Base-by-base conservation (phyloP, 75 land plant genomes). In the Chamaecyparis obtusa region DNA sequence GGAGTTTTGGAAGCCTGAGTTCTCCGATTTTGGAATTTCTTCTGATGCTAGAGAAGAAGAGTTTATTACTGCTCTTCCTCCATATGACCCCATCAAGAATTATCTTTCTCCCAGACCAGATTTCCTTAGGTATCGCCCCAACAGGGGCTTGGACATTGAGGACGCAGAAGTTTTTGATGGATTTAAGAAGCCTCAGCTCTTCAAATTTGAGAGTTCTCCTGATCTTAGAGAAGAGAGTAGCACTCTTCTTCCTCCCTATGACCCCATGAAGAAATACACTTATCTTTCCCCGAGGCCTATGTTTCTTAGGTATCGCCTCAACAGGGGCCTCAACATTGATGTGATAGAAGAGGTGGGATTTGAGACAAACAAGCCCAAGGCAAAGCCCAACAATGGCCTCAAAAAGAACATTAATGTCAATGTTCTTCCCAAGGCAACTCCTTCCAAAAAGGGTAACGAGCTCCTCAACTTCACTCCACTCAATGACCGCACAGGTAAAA, bases 241-340 rank as follows among this genome's bases (percentile, higher is more conserved):
- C 21, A 89, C 87, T 37, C 87, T 85, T 83, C 84, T 89, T 60
- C 89, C 92, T 49, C 91, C 95, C 39, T 94, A 94, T 85, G 92
- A 94, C 83, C 95, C 94, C 4, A 88, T 89, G 37, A 91, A 71
- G 49, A 46, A 46, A 30, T 1, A 39, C 41, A 94, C 92, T 60
- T 94, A 83, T 51, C 87, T 92, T 5, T 92, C 94, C 33, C 95
- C 95, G 8, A 87, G 95, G 86, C 95, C 95, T 43, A 89, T 80
- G 84, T 94, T 92, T 30, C 91, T 94, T 21, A 91, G 87, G 46
- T 94, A 94, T 80, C 88, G 75, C 39, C 94, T 92, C 16, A 88
- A 91, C 27, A 91, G 91, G 3, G 30, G 90, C 21, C 87, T 94
- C 13, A 87, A 88, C 7, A 21, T 24, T 19, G 87, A 60, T 49